A percentile compares a stretch with the other conserved stretches of the same genome.
Conservation (phyloP, 345 rosid species). For the Psidium guajava region DNA sequence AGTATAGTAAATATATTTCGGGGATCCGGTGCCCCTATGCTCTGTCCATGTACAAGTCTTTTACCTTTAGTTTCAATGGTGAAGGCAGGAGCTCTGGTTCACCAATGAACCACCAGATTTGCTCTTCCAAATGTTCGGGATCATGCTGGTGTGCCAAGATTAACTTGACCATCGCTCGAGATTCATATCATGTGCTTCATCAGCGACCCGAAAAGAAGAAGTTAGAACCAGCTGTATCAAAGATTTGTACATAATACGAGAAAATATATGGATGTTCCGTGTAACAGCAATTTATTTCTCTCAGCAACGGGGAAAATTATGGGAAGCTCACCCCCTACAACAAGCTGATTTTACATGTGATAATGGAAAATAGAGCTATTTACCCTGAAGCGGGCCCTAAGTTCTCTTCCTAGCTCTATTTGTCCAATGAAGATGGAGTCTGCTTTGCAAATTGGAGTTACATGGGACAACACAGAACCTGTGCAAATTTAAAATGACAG, state of each 20-base stretch:
- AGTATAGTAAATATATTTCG: not conserved
- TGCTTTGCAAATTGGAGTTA: not conserved
- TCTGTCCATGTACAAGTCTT: not conserved
- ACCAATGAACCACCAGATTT: not conserved
- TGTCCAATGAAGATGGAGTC: not conserved
- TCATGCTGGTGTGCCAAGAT: not conserved
- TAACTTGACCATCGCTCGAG: not conserved
- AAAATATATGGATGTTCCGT: not conserved
- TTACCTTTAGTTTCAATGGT: rapidly evolving
- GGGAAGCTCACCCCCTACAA: not conserved
- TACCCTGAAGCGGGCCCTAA: not conserved
- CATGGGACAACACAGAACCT: not conserved
- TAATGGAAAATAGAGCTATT: not conserved
- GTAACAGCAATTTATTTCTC: not conserved
- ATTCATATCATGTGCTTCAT: not conserved
- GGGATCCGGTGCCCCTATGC: too few relatives aligned
- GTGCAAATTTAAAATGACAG: not conserved
- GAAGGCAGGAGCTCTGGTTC: rapidly evolving
- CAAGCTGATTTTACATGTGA: not conserved
- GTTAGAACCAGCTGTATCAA: not conserved
- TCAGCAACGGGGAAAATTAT: not conserved
- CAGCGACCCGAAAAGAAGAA: not conserved
- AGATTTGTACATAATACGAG: not conserved
- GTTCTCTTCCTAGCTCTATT: not conserved
- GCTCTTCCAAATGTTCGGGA: not conserved